Evolutionary conservation across 2,329 filamentous ascomycete genomes (phyloP), one percentile per base, ranked within the genome.

Genomic region (Tolypocladium pustulatum): DNA sequence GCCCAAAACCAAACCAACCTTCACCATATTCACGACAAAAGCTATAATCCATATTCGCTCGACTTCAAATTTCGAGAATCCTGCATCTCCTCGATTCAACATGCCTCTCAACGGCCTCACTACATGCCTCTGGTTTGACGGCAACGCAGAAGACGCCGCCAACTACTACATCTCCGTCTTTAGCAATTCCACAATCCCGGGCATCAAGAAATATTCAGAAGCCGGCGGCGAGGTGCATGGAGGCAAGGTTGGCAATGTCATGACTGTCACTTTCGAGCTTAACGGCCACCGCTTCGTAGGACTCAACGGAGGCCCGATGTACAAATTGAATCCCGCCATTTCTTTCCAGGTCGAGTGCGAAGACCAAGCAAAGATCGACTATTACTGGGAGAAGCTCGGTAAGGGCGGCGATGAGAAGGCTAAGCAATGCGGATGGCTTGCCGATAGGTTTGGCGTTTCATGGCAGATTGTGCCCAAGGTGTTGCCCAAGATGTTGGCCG

Each of bases 401-500:
- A 72, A 41, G 15, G 38, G 38, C 20, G 38, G 73, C 4, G 75
- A 72, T 1, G 72, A 76, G 55, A 64, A 65, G 60, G 61, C 65
- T 9, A 68, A 72, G 63, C 65, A 70, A 58, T 79, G 78, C 61
- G 76, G 77, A 3, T 80, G 77, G 78, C 53, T 78, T 49, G 68
- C 65, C 6, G 77, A 80, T 62, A 73, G 71, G 66, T 79, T 71
- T 63, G 78, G 78, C 4, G 65, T 80, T 13, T 63, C 66, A 15
- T 80, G 78, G 78, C 78, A 81, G 69, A 67, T 80, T 38, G 66
- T 76, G 49, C 77, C 78, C 5, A 70, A 60, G 60, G 60, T 54
- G 25, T 61, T 79, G 56, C 69, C 68, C 63, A 66, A 71, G 57
- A 65, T 73, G 65, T 57, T 77, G 60, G 55, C 60, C 2, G 65